Base-by-base conservation (phyloP, 2,329 filamentous ascomycete genomes). In the Xylaria arbuscula region DNA sequence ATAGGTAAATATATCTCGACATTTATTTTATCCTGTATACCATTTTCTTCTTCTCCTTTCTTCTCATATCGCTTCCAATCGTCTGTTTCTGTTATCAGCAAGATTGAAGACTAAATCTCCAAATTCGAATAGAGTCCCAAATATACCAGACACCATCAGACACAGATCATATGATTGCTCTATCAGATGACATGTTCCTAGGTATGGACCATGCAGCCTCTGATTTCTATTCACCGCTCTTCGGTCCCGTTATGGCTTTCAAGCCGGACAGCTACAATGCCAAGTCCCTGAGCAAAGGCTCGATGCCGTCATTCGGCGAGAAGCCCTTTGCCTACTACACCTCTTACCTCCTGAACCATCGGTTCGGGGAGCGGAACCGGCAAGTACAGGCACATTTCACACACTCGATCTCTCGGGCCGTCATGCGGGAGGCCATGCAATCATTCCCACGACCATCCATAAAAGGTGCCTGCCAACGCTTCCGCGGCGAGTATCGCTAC, bases 101-200 rank as follows among this genome's bases (percentile, higher is more conserved):
- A 2, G 4, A 3, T 50, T 22, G 8, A 28, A 19, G 9, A 50
- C 61, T 64, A 28, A 64, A 32, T 42, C 13, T 32, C n/a, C 2
- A 38, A 10, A 75, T 82, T 11, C 78, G 80, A 2, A 82, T 82
- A 59, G 81, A 83, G 70, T 81, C 81, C 38, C 80, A 83, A 67
- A 77, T 83, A 19, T 80, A 79, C 72, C 81, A 81, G 71, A 83
- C 81, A 0, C 80, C 78, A 1, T 83, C 81, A 0, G 74, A 78
- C 36, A 80, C 77, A 0, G 81, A 82, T 64, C 69, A 81, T 68
- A 72, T 83, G 6, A 80, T 83, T 22, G 81, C 81, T 7, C 73
- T 83, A 24, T 83, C 81, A 0, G 81, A 83, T 66, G 81, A 83
- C 65, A 83, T 83, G 81, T 76, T 83, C 45, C 73, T 83, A 6